These are phyloP conservation scores for Nakaseomyces delphensis DNA, from an alignment of 1,139 yeast species.

Conservation along the genomic window DNA sequence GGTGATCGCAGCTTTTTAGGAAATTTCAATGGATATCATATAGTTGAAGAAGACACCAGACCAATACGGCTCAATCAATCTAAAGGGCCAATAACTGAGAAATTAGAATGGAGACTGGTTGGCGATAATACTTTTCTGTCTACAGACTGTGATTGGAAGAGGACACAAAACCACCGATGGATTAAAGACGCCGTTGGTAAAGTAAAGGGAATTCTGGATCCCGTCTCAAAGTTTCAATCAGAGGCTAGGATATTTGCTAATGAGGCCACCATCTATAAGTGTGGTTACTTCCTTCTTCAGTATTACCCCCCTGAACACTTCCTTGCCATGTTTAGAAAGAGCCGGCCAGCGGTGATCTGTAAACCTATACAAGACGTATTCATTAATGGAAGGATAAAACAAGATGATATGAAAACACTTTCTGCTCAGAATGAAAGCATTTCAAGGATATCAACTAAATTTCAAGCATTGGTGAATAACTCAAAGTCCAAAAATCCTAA, in stretches of 20 bases:
- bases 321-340: conserved; percentile 40
- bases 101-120: conserved; percentile 5
- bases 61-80: not conserved
- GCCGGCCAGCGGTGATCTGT: conserved; percentile 40
- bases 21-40: conserved; percentile 2
- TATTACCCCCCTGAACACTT: conserved; percentile 43
- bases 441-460: conserved; percentile 5
- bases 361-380: conserved; percentile 23
- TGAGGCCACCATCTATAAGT: conserved; percentile 22
- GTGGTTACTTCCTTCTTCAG: conserved; percentile 30
- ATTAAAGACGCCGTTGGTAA: not conserved
- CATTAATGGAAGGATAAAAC: conserved; percentile 22
- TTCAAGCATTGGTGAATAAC: conserved; percentile 10
- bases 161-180: not conserved
- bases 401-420: conserved; percentile 6
- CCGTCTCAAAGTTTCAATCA: conserved; percentile 11
- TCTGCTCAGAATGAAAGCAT: conserved; percentile 8
- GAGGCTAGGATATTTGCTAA: conserved; percentile 12
- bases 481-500: conserved; percentile 32
- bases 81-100: not conserved
- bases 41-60: not conserved
- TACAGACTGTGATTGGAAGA: not conserved
- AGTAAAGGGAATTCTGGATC: conserved; percentile 3
- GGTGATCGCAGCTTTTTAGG: not conserved
- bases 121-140: not conserved